Evolutionary conservation across 345 rosid genomes (phyloP).

Genomic region (thale cress (Arabidopsis thaliana)): TAIR10.1 NC_003070.9:8486001-8486500

Average conservation of each 20-base stretch:
- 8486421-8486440: constrained; percentile 15
- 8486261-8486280: background rate
- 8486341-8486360: constrained; percentile 36
- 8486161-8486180: constrained; percentile 32
- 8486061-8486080: constrained; percentile 32
- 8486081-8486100: constrained; percentile 31
- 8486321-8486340: constrained; percentile 40
- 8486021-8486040: constrained; percentile 32
- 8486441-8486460: constrained; percentile 19
- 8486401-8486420: background rate
- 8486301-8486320: constrained; percentile 35
- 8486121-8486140: constrained; percentile 39
- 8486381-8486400: constrained; percentile 13
- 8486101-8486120: constrained; percentile 33
- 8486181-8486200: constrained; percentile 9
- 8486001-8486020: constrained; percentile 48
- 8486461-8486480: constrained; percentile 12
- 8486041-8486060: constrained; percentile 22
- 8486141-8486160: constrained; percentile 50
- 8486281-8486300: background rate
- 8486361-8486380: background rate
- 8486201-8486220: background rate
- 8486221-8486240: constrained; percentile 4
- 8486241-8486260: constrained; percentile 51
- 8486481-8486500: constrained; percentile 15